Base-by-base conservation (phyloP, 331 rosid genomes). In the Pyrus hybrid region DNA sequence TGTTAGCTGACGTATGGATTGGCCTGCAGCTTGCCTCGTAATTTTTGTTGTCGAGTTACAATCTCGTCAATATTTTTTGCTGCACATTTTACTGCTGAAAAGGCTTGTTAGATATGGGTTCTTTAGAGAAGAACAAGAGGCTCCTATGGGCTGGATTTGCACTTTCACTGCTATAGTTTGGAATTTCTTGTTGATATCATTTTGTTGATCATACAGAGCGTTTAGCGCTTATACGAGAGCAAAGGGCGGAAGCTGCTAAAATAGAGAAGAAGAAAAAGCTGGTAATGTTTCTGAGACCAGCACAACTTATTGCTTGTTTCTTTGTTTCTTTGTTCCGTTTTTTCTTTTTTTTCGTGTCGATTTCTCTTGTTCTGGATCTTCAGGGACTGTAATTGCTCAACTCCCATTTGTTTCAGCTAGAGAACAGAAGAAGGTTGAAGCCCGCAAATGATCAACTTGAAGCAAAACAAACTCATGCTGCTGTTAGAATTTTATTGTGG, bases 231-330 rank as follows among this genome's bases (percentile, higher is more conserved):
- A 82, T 87, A 77, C 80, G 91, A 12, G 87, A 80, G 77, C 88
- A 87, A 73, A 85, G 91, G 74, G 91, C 85, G 26, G 91, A 85
- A 29, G 91, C 88, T 74, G 91, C 91, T 64, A 80, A 76, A 87
- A 83, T 78, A 76, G 89, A 70, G 84, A 85, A 68, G 91, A 87
- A 83, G 91, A 85, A 60, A 85, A 79, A 49, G 80, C 80, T 66
- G 88, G 91, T 84, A 82, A 23, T 68, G 21, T 56, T 54, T 37
- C 9, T 8, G 4, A 37, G 13, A 66, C 10, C 28, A n/a, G 28
- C 20, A 26, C 56, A 17, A 17, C 41, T 57, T 9, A 30, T 51
- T 37, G 2, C 30, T 63, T 26, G 5, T 49, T 62, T 43, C n/a
- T 3, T 63, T 26, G 5, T 49, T 62, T 43, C n/a, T 3, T 33